phyloP scores from a whole-genome alignment of 129 eudicot species.

The Centella asiatica region DNA sequence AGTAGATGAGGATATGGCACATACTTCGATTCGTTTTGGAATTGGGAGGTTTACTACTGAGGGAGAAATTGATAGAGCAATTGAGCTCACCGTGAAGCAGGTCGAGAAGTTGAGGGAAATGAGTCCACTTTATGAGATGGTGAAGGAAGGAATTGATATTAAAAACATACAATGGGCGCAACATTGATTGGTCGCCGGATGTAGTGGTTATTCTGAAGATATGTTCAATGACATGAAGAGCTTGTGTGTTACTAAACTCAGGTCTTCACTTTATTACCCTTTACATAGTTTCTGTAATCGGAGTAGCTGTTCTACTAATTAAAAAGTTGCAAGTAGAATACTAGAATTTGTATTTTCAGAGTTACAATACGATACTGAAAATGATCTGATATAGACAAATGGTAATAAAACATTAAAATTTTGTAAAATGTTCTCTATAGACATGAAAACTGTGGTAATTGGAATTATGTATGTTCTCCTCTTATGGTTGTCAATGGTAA shows the following conservation, averaged over 20 bases:
- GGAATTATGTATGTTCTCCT: not conserved
- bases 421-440: no score
- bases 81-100: conserved; percentile 67
- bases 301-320: conserved; percentile 6
- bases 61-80: conserved; percentile 75
- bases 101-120: conserved; percentile 77
- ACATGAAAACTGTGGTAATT: no score
- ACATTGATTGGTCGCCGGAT: conserved; percentile 27
- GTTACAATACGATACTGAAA: not conserved
- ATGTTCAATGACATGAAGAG: not conserved
- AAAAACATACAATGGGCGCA: conserved; percentile 90
- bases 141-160: conserved; percentile 79
- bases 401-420: no score
- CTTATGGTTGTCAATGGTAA: not conserved
- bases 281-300: not conserved
- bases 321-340: conserved; percentile 7
- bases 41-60: conserved; percentile 94
- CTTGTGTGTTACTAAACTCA: conserved; percentile 14
- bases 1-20: conserved; percentile 94
- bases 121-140: conserved; percentile 95
- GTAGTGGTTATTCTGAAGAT: not conserved
- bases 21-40: conserved; percentile 82
- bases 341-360: not conserved
- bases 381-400: no score
- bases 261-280: conserved; percentile 9